Evolutionary conservation across 192 early-diverging fungal genomes (phyloP), one percentile per base, ranked within the genome.

Genomic region (Irineochytrium annulatum): DNA sequence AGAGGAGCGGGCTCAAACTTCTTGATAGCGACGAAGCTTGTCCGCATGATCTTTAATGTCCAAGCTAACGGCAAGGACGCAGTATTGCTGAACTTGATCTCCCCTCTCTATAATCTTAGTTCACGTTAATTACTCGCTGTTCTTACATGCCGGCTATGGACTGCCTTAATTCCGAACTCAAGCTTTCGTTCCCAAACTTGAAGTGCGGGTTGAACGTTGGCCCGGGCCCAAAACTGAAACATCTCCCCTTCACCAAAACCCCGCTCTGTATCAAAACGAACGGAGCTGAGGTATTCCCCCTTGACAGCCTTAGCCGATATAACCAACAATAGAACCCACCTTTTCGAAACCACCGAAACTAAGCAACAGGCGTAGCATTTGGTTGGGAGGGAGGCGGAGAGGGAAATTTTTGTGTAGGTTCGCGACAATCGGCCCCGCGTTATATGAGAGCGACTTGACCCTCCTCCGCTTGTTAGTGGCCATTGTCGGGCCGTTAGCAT

Each of bases 131-230:
- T 58, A 11, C 17, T 8, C 3, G 31, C 14, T 13, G 37, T 1
- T 55, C 71, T 60, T 53, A 77, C 80, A 61, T 77, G 75, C 28
- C 65, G 64, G 24, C 63, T 62, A 44, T 76, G 71, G 19, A 74
- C 77, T 4, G 80, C 74, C 16, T 60, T 37, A 19, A 78, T 62
- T 3, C 78, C 76, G 68, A 78, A 82, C n/a, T 81, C 76, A 26
- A 84, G 54, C 34, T 69, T 75, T 57, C 72, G 79, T 28, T 75
- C 72, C 45, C 69, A 60, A 2, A 82, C 30, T 22, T 57, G 63
- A 2, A 84, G 44, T 13, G 82, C 54, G 16, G 72, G 72, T 46
- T 77, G 79, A 6, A 81, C 19, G 44, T 71, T 74, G n/a, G 70
- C 77, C 11, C 43, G 32, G 14, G 69, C 59, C 72, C 77, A 78